Conservation (phyloP, 1,284 basidiomycete species). For the Trametes hirsuta region DNA sequence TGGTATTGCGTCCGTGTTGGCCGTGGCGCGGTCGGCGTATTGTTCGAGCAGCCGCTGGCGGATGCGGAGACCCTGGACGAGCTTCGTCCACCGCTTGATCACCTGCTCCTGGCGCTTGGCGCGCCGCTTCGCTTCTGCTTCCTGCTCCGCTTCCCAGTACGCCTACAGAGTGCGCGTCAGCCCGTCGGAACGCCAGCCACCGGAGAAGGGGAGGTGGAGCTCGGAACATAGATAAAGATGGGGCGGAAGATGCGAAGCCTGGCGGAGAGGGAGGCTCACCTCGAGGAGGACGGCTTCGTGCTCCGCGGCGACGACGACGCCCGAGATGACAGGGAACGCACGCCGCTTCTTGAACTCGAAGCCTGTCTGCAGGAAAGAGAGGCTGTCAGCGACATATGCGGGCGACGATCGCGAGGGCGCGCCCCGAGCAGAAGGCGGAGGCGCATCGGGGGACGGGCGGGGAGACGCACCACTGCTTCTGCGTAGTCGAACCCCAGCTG, state of each 20-base stretch:
- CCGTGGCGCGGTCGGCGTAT: slow-evolving; percentile 56
- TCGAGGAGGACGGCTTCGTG: slow-evolving; percentile 80
- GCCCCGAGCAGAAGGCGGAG: neutral
- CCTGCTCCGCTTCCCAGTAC: slow-evolving; percentile 81
- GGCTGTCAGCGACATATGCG: slow-evolving; percentile 8
- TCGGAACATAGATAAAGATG: neutral
- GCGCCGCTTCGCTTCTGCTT: slow-evolving; percentile 77
- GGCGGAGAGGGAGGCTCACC: slow-evolving; percentile 43
- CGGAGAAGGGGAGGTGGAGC: neutral
- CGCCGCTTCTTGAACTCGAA: slow-evolving; percentile 95
- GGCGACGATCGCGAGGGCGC: slow-evolving; percentile 2
- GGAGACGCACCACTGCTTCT: slow-evolving; percentile 83
- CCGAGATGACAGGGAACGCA: slow-evolving; percentile 84
- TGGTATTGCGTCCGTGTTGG: neutral
- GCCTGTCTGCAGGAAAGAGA: slow-evolving; percentile 59
- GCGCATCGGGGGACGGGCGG: neutral
- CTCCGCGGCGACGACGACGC: slow-evolving; percentile 87
- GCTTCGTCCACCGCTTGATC: slow-evolving; percentile 87
- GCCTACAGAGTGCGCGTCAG: slow-evolving; percentile 51
- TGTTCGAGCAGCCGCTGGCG: slow-evolving; percentile 81
- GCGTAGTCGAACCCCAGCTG: slow-evolving; percentile 88
- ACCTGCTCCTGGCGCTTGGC: slow-evolving; percentile 80
- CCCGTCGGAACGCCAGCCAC: neutral
- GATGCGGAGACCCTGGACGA: slow-evolving; percentile 89
- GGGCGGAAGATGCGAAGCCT: neutral